Evolutionary conservation across 352 stramenopile genomes (phyloP), one percentile per base, ranked within the genome.

Genomic region (Phytopythium delawarense): DNA sequence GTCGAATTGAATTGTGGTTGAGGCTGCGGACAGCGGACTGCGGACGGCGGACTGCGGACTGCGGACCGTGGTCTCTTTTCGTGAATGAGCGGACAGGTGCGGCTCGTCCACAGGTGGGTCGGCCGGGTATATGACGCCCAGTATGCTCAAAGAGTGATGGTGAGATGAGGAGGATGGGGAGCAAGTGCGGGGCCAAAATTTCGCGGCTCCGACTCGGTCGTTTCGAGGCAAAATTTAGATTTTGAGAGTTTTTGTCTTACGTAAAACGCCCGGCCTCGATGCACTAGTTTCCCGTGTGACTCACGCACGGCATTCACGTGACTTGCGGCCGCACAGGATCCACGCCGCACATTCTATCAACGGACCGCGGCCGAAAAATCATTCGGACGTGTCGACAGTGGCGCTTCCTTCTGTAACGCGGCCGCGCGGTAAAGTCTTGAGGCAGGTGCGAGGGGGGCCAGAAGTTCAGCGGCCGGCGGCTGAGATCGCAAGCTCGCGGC

Each of bases 81-180:
- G 35, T 15, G 8, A 40, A 40, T 40, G 35, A 40, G 35, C 35
- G 16, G 39, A 45, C 12, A 1, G 13, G 37, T 28, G 12, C 37
- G 13, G 37, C 40, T 46, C 40, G 40, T 46, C 40, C 40, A n/a
- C 40, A 46, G 40, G 20, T 23, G 7, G 20, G 7, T 49, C 23
- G 48, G 34, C 11, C 15, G 25, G 7, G 16, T 54, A 4, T 59
- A 34, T 59, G 21, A 37, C 13, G 25, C 13, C 35, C 32, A 50
- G 37, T 59, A 59, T 59, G 23, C 13, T 40, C 12, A 37, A 11
- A 35, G 54, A 59, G 54, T 59, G 54, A 37, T 16, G 53, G 35
- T 59, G 8, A 21, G 6, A 50, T 59, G 54, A 49, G 54, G 54
- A 35, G 54, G 54, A 50, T 59, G 54, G 37, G 37, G 28, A n/a